These are phyloP conservation scores for Podospora anserina DNA, from an alignment of 495 filamentous ascomycete genomes.

Conservation along the genomic window DNA sequence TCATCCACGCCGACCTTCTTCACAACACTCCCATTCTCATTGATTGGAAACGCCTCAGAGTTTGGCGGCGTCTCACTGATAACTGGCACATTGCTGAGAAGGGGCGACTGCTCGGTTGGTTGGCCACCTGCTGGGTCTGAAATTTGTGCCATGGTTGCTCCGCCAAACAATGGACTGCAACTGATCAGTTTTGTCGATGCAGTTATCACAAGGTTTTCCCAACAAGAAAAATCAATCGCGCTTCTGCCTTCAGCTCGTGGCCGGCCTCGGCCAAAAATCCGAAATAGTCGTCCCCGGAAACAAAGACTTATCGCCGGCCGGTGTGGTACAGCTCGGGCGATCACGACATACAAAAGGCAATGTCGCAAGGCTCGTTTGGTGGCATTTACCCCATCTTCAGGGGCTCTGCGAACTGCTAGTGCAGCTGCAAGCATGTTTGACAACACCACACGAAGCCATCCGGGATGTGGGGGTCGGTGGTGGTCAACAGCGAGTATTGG, in stretches of 20 bases:
- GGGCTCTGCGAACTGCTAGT: neutral
- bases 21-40: neutral
- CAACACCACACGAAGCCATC: neutral
- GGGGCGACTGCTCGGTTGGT: conserved; percentile 18
- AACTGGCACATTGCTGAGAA: conserved; percentile 7
- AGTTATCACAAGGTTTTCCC: neutral
- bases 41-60: conserved; percentile 1
- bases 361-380: conserved; percentile 18
- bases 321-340: conserved; percentile 6
- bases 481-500: conserved; percentile 1
- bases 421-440: conserved; percentile 1
- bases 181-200: neutral
- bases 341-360: conserved; percentile 26
- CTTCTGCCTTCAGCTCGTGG: neutral
- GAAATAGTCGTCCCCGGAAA: neutral
- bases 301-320: conserved; percentile 12
- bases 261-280: neutral
- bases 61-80: neutral
- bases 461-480: conserved; percentile 6
- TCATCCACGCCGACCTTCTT: conserved; percentile 21
- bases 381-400: conserved; percentile 10
- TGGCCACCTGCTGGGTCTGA: neutral
- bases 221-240: neutral
- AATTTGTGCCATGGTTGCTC: conserved; percentile 10
- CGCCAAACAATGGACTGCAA: neutral